Conservation (phyloP, 495 filamentous ascomycete species). For the Symbiotaphrina buchneri region DNA sequence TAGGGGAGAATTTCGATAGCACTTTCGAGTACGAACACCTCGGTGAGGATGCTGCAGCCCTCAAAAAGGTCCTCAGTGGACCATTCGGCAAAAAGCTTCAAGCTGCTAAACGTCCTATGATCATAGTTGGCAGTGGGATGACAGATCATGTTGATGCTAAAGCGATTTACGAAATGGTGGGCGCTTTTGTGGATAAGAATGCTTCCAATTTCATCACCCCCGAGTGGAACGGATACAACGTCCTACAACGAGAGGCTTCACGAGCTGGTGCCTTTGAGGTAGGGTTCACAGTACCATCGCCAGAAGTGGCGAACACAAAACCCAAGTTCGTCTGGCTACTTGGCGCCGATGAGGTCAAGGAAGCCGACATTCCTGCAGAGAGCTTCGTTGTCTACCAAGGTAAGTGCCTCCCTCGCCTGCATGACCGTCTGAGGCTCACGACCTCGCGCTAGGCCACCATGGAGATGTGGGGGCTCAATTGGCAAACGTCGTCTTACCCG, state of each 20-base stretch:
- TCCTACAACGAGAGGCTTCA: conserved; percentile 83
- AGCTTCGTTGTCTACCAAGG: conserved; percentile 96
- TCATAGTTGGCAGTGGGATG: conserved; percentile 76
- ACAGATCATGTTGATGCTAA: conserved; percentile 79
- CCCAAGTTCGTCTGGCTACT: conserved; percentile 95
- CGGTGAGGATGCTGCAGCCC: conserved; percentile 45
- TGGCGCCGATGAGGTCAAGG: conserved; percentile 73
- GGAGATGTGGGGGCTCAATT: conserved; percentile 83
- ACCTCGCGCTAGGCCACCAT: no score
- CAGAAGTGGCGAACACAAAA: conserved; percentile 50
- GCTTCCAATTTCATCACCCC: conserved; percentile 63
- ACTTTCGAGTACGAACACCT: conserved; percentile 89
- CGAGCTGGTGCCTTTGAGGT: conserved; percentile 84
- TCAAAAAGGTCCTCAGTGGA: conserved; percentile 73
- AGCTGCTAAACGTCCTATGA: conserved; percentile 81
- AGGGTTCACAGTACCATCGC: conserved; percentile 70
- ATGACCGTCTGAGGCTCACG: no score
- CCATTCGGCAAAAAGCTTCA: conserved; percentile 77
- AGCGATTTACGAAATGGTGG: conserved; percentile 76
- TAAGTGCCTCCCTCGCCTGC: no score
- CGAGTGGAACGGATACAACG: conserved; percentile 95
- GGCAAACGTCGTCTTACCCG: conserved; percentile 84
- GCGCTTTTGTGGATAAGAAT: conserved; percentile 79
- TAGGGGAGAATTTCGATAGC: conserved; percentile 76
- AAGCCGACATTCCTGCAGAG: conserved; percentile 68